Base-by-base conservation (phyloP, 192 early-diverging fungal species). In the Coemansia sp. region DNA sequence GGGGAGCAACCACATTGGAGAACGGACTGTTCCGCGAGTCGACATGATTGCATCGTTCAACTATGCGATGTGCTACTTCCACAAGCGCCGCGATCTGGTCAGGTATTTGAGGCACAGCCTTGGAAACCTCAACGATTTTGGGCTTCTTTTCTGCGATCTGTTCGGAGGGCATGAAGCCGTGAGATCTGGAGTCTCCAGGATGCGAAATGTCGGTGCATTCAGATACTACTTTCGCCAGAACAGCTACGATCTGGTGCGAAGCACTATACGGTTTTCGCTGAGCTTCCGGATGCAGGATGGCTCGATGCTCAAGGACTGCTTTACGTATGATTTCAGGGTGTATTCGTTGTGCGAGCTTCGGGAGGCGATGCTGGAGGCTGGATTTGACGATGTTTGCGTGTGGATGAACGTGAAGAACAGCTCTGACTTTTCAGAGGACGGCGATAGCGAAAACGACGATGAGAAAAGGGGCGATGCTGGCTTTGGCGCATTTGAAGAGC, bases 301-400 rank as follows among this genome's bases (percentile, higher is more conserved):
- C 3, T 81, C 81, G 12, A 71, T 77, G 72, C 57, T 81, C 3
- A 69, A 68, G 36, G 45, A 74, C 43, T 75, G 68, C n/a, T 86
- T 74, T 45, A 49, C 70, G 0, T 86, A 86, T 66, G 59, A 41
- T 30, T 84, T 86, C 44, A 61, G 81, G 7, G 61, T 76, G 7
- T 86, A 86, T 39, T 65, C 75, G 14, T 48, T 84, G 4, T 63
- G 67, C 12, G 85, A 86, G 63, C 52, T 86, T n/a, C 68, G 56
- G 23, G 85, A 86, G 60, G 85, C 85, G 3, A 80, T 86, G 85
- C 21, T 81, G n/a, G 85, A 86, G 43, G 77, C 85, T 0, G 81
- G 85, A 33, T 86, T 86, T 62, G 39, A 62, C 18, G 23, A 36
- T 30, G 78, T 79, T 7, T 64, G 73, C 41, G 60, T 81, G 11